These are phyloP conservation scores for Ustilago loliicola DNA, from an alignment of 1,284 basidiomycete species.

Conservation along the genomic window DNA sequence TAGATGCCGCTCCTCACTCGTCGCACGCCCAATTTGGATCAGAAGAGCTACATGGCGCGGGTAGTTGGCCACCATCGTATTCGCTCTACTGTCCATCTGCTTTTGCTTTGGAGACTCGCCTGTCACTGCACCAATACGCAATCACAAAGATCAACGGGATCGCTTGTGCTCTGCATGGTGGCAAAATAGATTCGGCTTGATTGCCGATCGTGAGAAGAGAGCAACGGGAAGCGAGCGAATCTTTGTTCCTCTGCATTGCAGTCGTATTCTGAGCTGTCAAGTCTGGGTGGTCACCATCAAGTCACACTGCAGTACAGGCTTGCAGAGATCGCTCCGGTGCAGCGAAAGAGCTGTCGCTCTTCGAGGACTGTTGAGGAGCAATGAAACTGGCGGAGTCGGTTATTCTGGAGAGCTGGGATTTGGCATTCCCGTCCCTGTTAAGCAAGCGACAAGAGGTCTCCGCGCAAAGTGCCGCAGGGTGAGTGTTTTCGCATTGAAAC, in stretches of 20 bases:
- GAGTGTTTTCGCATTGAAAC: not conserved
- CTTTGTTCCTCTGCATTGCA: no score
- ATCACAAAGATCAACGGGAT: not conserved
- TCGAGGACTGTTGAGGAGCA: no score
- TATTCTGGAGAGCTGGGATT: not conserved
- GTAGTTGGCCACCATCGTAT: not conserved
- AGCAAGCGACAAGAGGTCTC: conserved; percentile 11
- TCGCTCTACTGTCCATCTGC: not conserved
- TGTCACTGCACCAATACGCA: no score
- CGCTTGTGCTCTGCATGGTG: not conserved
- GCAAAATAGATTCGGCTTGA: conserved; percentile 4
- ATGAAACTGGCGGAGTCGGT: no score
- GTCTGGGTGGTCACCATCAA: not conserved
- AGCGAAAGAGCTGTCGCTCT: no score
- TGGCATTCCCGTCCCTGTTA: conserved; percentile 11
- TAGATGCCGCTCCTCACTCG: conserved; percentile 3
- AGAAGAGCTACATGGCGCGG: not conserved
- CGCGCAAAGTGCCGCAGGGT: not conserved
- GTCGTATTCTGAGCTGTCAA: no score
- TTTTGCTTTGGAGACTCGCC: no score
- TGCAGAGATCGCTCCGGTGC: no score
- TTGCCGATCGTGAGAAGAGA: conserved; percentile 6
- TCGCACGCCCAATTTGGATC: not conserved
- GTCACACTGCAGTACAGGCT: not conserved
- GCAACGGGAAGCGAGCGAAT: not conserved